Conservation (phyloP, 306 rosid genomes). For the Medicago arabica region DNA sequence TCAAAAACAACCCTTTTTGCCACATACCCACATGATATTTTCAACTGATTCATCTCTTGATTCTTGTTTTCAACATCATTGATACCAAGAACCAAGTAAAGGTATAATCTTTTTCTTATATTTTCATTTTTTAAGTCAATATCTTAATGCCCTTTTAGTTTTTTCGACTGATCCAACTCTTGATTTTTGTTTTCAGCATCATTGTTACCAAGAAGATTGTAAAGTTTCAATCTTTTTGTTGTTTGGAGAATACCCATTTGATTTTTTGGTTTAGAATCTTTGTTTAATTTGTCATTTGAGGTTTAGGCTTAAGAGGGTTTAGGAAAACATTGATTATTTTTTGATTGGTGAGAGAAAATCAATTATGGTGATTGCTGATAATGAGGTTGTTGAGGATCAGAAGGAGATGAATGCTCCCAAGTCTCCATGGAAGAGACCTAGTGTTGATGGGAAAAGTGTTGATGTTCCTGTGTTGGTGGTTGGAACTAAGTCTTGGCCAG, state of each 20-base stretch:
- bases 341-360: conserved; percentile 46
- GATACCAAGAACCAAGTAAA: conserved; percentile 36
- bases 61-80: conserved; percentile 31
- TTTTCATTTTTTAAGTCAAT: conserved; percentile 25
- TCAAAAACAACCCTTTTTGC: conserved; percentile 15
- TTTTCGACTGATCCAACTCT: conserved; percentile 12
- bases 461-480: conserved; percentile 68
- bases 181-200: conserved; percentile 33
- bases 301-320: conserved; percentile 8
- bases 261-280: not conserved
- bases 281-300: conserved; percentile 20
- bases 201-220: conserved; percentile 31
- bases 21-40: conserved; percentile 31
- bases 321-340: not conserved
- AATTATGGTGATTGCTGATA: conserved; percentile 81
- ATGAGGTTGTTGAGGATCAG: conserved; percentile 60
- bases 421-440: conserved; percentile 89
- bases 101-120: not conserved
- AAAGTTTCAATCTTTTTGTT: conserved; percentile 14
- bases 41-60: conserved; percentile 10
- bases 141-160: conserved; percentile 17
- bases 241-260: conserved; percentile 4
- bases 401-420: conserved; percentile 68
- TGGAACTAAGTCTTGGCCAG: conserved; percentile 88
- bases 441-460: conserved; percentile 47